phyloP scores from a whole-genome alignment of 192 early-diverging fungal species.

The Backusella parvicylindrica region DNA sequence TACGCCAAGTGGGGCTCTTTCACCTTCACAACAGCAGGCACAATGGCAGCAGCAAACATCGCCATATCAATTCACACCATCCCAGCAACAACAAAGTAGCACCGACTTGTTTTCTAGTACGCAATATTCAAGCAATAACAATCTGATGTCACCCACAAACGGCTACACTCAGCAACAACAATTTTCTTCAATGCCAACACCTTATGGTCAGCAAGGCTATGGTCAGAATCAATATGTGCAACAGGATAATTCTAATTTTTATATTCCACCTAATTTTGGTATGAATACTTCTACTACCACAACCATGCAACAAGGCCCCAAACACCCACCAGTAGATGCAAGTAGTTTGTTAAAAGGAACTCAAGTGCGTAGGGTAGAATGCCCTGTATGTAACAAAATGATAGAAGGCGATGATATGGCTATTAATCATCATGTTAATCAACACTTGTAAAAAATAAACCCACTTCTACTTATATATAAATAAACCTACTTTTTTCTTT shows the following conservation, averaged over 20 bases:
- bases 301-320: neutral
- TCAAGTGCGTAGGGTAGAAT: slow-evolving; percentile 20
- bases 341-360: slow-evolving; percentile 7
- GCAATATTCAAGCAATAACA: neutral
- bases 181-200: neutral
- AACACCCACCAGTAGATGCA: slow-evolving; percentile 22
- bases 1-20: neutral
- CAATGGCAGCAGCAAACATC: slow-evolving; percentile 12
- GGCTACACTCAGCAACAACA: neutral
- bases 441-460: slow-evolving; percentile 10
- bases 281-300: neutral
- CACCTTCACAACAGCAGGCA: neutral
- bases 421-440: slow-evolving; percentile 32
- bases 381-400: slow-evolving; percentile 24
- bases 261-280: slow-evolving; percentile 13
- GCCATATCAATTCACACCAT: neutral
- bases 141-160: neutral
- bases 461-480: too few species aligned
- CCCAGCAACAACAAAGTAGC: neutral
- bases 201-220: neutral
- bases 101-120: neutral
- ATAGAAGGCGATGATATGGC: slow-evolving; percentile 30
- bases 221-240: neutral
- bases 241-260: neutral
- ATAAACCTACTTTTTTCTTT: neutral